Conservation (phyloP, 768 basidiomycete genomes). For the Pleurotus giganteus region DNA sequence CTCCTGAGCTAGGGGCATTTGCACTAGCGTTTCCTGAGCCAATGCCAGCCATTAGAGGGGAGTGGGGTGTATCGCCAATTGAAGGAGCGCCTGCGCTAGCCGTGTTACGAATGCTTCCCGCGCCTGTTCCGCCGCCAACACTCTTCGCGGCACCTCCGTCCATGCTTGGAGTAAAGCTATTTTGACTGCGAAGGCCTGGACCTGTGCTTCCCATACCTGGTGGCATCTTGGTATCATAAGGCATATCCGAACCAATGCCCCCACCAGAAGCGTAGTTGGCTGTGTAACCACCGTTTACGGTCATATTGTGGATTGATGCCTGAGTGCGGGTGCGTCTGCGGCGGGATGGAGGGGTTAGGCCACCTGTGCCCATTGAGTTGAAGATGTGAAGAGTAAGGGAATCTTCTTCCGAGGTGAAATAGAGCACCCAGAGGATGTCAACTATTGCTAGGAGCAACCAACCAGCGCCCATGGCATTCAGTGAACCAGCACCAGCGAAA, state of each 20-base stretch:
- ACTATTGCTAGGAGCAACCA: conserved; percentile 92
- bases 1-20: conserved; percentile 19
- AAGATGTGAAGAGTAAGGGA: conserved; percentile 82
- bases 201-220: conserved; percentile 45
- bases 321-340: conserved; percentile 70
- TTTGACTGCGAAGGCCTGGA: conserved; percentile 47
- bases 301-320: conserved; percentile 63
- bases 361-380: conserved; percentile 85
- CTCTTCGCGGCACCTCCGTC: conserved; percentile 35
- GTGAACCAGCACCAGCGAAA: conserved; percentile 47
- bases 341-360: conserved; percentile 77
- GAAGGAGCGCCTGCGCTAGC: conserved; percentile 44
- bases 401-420: conserved; percentile 96
- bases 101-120: conserved; percentile 57
- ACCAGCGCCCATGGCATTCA: conserved; percentile 87
- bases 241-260: conserved; percentile 64
- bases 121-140: conserved; percentile 32
- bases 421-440: conserved; percentile 93
- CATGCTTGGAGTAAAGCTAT: conserved; percentile 51
- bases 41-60: conserved; percentile 70
- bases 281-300: conserved; percentile 59
- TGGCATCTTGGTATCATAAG: conserved; percentile 66
- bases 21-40: conserved; percentile 28
- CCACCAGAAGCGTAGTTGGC: conserved; percentile 64
- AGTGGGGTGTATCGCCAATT: conserved; percentile 42